Evolutionary conservation across 805 yeast species (phyloP), one percentile per base, ranked within the genome.

Genomic region (Saturnispora silvae): DNA sequence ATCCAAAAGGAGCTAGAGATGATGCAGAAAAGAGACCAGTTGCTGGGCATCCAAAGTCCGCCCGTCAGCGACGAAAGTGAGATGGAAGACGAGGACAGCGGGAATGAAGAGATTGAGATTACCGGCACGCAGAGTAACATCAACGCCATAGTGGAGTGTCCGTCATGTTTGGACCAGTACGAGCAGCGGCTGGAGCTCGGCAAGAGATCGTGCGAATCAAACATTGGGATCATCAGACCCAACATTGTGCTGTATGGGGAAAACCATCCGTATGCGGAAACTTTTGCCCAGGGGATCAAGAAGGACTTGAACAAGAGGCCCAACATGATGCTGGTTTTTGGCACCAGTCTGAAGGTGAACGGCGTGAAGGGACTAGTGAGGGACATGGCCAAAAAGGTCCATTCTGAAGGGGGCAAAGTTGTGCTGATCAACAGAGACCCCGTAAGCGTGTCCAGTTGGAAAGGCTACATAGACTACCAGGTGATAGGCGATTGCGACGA

Each of bases 221-320:
- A 64, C 30, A 72, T 79, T 4, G 98, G 98, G 1, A 58, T 74
- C 19, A 60, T 92, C 31, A 67, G 96, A 40, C 98, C 98, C 4
- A 81, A 81, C 49, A 86, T 89, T 40, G 95, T 89, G 2, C 65
- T 89, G 17, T 89, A 89, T 55, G 96, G 96, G 2, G 97, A 89
- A 53, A 78, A 86, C 49, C 97, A 89, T 57, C 96, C 96, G 1
- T 74, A 75, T 44, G 76, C 86, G 4, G 95, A 84, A 43, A 60
- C 66, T n/a, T 75, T 89, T 29, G 81, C 94, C 2, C 68, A 67
- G 33, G 85, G 86, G 6, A 59, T 83, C 28, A 68, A 64, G 34
- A 64, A 69, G 16, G 97, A 89, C 59, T 51, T 84, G 40, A 66
- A 63, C 42, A 62, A 70, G 30, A 67, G 63, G 41, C 95, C 96